Percentiles rank a stretch among this genome's conserved stretches.
These are phyloP conservation scores for Pseudogymnoascus sp. DNA, from an alignment of 2,329 filamentous ascomycete genomes.

Conservation along the genomic window DNA sequence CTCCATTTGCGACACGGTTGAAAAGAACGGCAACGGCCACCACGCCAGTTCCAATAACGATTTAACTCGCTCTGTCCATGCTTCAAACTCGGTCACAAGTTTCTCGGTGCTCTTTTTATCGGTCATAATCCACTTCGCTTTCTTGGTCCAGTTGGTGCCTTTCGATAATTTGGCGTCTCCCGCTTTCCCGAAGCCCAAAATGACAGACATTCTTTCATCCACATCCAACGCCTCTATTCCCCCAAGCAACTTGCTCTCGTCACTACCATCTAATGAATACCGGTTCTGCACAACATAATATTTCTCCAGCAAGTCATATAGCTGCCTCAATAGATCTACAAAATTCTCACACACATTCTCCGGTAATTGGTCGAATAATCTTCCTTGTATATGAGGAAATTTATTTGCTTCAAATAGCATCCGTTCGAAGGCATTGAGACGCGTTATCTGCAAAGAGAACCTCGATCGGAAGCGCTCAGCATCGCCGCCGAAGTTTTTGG, in stretches of 20 bases:
- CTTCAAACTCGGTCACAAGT: neutral
- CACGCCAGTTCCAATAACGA: neutral
- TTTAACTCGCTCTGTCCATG: neutral
- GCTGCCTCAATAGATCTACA: conserved; percentile 1
- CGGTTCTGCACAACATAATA: neutral
- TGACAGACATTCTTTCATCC: neutral
- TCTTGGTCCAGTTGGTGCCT: neutral
- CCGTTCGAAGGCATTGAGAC: neutral
- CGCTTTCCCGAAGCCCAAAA: neutral
- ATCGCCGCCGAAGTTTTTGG: neutral
- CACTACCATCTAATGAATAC: neutral
- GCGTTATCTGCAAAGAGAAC: neutral
- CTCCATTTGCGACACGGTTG: neutral
- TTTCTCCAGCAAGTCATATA: neutral
- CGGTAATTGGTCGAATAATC: neutral
- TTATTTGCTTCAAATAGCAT: neutral
- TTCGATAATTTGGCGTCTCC: neutral
- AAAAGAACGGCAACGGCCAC: neutral
- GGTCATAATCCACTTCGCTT: neutral
- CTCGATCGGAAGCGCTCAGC: neutral
- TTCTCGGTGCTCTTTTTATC: neutral
- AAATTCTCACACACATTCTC: neutral
- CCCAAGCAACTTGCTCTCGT: neutral
- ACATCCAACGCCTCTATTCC: neutral
- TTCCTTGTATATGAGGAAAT: neutral